Percentiles rank a stretch among this genome's conserved stretches.
phyloP scores from a whole-genome alignment of 2,329 filamentous ascomycete species.

The Leptographium flavum region DNA sequence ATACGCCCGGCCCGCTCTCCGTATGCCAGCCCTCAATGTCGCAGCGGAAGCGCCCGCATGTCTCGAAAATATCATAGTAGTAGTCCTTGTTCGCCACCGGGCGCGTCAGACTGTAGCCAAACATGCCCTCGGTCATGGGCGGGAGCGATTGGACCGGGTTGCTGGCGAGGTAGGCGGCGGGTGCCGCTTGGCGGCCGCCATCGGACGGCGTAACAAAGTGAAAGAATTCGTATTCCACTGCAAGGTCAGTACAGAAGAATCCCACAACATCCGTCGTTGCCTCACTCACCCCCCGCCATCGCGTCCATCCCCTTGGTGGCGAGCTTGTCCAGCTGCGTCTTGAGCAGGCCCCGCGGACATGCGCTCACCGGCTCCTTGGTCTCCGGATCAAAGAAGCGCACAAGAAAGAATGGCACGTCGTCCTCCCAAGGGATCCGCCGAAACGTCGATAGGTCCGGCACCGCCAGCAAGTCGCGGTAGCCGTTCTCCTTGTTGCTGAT shows the following conservation, averaged over 20 bases:
- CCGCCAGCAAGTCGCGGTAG: conserved; percentile 71
- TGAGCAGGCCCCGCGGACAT: conserved; percentile 66
- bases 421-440: conserved; percentile 84
- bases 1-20: conserved; percentile 85
- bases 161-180: conserved; percentile 57
- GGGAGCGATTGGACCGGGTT: conserved; percentile 64
- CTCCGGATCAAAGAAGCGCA: conserved; percentile 74
- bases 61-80: conserved; percentile 77
- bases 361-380: conserved; percentile 56
- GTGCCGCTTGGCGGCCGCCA: conserved; percentile 40
- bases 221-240: conserved; percentile 92
- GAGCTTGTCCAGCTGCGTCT: conserved; percentile 52
- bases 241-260: not conserved
- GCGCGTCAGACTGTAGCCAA: conserved; percentile 79
- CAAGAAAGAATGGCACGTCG: conserved; percentile 70
- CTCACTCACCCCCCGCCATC: conserved; percentile 63
- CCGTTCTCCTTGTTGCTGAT: conserved; percentile 87
- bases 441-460: conserved; percentile 65
- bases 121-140: conserved; percentile 83
- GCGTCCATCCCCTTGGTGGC: conserved; percentile 58
- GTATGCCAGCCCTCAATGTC: conserved; percentile 92
- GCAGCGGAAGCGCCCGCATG: conserved; percentile 63
- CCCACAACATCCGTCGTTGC: not conserved
- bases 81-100: conserved; percentile 85
- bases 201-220: conserved; percentile 60